phyloP scores from a whole-genome alignment of 129 eudicot genomes.

The Artemisia tridentata region DNA sequence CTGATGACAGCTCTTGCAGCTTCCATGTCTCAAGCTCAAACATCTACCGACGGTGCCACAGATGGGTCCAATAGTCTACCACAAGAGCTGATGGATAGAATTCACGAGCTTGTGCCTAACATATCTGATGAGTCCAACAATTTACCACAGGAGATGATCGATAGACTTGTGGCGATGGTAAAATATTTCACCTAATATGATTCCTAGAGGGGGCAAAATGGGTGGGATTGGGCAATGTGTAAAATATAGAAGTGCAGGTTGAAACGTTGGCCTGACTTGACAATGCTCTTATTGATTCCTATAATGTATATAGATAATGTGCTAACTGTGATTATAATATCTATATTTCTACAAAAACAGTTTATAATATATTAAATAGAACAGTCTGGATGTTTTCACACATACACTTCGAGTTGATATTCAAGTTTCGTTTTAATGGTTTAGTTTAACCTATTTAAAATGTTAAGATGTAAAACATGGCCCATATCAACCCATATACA shows the following conservation, averaged over 20 bases:
- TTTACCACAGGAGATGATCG: constrained; percentile 38
- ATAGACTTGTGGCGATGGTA: constrained; percentile 42
- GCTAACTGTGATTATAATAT: not conserved
- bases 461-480: not conserved
- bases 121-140: constrained; percentile 37
- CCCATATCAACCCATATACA: not conserved
- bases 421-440: not conserved
- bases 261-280: not conserved
- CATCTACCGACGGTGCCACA: constrained; percentile 39
- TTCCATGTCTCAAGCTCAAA: constrained; percentile 47
- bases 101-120: constrained; percentile 56
- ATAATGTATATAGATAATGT: not conserved
- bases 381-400: not conserved
- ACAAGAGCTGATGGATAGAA: constrained; percentile 52
- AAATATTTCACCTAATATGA: not conserved
- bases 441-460: not conserved
- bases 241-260: too few species aligned
- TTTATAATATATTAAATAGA: not conserved
- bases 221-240: not conserved
- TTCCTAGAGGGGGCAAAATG: not conserved
- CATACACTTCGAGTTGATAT: not conserved
- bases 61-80: constrained; percentile 45
- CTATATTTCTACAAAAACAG: not conserved
- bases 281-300: not conserved
- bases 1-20: constrained; percentile 62